Percentiles rank a stretch among this genome's conserved stretches.
phyloP scores from a whole-genome alignment of 1,284 basidiomycete species.

The Leccinum griseonigrum region DNA sequence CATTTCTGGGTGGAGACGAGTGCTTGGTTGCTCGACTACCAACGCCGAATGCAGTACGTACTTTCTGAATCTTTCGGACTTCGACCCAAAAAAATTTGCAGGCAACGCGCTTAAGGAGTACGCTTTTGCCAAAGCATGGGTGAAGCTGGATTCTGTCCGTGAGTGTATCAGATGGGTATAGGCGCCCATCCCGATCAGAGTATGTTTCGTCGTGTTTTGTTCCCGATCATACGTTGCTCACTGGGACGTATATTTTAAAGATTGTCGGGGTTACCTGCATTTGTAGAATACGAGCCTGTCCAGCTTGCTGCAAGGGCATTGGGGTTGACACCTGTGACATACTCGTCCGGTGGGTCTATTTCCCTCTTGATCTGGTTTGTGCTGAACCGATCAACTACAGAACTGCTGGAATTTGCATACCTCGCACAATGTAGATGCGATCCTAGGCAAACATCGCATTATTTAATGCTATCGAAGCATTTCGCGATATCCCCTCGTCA shows the following conservation, averaged over 20 bases:
- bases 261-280: conserved; percentile 42
- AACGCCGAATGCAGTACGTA: conserved; percentile 44
- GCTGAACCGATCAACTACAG: conserved; percentile 35
- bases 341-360: conserved; percentile 51
- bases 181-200: conserved; percentile 77
- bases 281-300: conserved; percentile 40
- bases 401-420: conserved; percentile 69
- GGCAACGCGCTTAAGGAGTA: conserved; percentile 42
- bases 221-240: conserved; percentile 3
- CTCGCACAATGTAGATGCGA: conserved; percentile 76
- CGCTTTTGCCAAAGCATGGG: conserved; percentile 38
- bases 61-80: conserved; percentile 1
- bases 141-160: conserved; percentile 56
- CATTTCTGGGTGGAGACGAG: conserved; percentile 74
- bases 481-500: conserved; percentile 40
- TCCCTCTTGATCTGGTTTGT: neutral
- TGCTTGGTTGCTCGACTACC: conserved; percentile 62
- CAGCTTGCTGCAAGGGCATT: conserved; percentile 45
- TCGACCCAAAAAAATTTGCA: conserved; percentile 17
- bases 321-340: conserved; percentile 63
- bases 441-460: conserved; percentile 54
- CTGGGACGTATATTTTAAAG: conserved; percentile 46
- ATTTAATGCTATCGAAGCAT: conserved; percentile 55
- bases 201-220: conserved; percentile 35
- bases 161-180: conserved; percentile 67